These are phyloP conservation scores for Berkeleyomyces rouxiae DNA, from an alignment of 2,329 filamentous ascomycete genomes.

Conservation along the genomic window DNA sequence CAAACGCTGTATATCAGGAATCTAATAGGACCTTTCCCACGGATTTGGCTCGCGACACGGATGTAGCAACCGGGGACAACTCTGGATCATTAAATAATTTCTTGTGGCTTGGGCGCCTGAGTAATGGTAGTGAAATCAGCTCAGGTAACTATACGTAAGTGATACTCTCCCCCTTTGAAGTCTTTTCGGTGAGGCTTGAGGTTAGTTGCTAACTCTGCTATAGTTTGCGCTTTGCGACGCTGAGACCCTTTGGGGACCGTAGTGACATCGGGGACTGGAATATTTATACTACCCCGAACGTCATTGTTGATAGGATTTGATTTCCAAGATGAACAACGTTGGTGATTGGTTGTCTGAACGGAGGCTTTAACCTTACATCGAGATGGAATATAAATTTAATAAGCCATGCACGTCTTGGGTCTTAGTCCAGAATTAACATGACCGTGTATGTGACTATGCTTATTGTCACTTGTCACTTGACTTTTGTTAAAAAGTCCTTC, in stretches of 20 bases:
- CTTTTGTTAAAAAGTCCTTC: too few relatives aligned
- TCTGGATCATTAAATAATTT: constrained; percentile 12
- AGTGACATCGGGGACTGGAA: constrained; percentile 16
- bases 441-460: too few relatives aligned
- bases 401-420: too few relatives aligned
- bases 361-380: too few relatives aligned
- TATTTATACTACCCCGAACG: constrained; percentile 7
- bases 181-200: background rate
- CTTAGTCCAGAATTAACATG: too few relatives aligned
- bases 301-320: background rate
- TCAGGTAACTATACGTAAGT: constrained; percentile 17
- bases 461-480: too few relatives aligned
- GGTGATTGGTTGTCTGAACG: too few relatives aligned
- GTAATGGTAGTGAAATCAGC: constrained; percentile 18
- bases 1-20: constrained; percentile 17
- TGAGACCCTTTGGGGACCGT: constrained; percentile 18
- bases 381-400: too few relatives aligned
- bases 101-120: constrained; percentile 19
- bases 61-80: background rate
- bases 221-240: constrained; percentile 17
- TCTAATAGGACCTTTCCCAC: constrained; percentile 16
- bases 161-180: background rate
- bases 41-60: constrained; percentile 15
- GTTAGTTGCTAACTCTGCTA: background rate
- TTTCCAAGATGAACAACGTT: background rate